phyloP scores from a whole-genome alignment of 2,329 filamentous ascomycete species.

The Aureobasidium leucospermi region DNA sequence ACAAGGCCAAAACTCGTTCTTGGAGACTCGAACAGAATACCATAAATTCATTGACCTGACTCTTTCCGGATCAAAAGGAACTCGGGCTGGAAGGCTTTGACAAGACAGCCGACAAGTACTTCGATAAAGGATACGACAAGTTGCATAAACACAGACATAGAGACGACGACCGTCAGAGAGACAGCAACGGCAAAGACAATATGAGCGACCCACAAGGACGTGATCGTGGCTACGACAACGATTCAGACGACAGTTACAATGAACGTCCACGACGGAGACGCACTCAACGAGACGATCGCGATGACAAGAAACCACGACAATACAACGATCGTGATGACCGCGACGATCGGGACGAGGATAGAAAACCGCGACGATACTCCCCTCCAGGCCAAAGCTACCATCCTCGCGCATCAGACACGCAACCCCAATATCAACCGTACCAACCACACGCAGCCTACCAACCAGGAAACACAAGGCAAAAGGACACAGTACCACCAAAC shows the following conservation, averaged over 20 bases:
- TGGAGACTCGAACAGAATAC: neutral
- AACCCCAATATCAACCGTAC: neutral
- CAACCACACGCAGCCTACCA: neutral
- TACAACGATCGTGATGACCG: neutral
- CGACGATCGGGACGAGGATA: neutral
- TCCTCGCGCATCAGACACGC: neutral
- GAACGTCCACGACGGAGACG: neutral
- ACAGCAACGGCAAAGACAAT: neutral
- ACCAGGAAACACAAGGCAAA: neutral
- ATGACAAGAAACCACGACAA: neutral
- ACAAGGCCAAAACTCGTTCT: neutral
- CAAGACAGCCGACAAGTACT: neutral
- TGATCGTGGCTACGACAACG: conserved; percentile 8
- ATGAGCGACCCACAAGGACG: neutral
- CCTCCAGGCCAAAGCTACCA: conserved; percentile 1
- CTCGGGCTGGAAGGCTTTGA: conserved; percentile 5
- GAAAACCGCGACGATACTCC: neutral
- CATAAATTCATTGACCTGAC: neutral
- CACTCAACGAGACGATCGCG: neutral
- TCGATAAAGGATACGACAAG: conserved; percentile 11
- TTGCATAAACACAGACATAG: neutral
- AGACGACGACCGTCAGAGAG: neutral
- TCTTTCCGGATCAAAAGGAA: conserved; percentile 7
- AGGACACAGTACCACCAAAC: neutral
- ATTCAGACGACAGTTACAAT: conserved; percentile 2